Conservation (phyloP, 495 filamentous ascomycete species). For the Patellaria atrata region DNA sequence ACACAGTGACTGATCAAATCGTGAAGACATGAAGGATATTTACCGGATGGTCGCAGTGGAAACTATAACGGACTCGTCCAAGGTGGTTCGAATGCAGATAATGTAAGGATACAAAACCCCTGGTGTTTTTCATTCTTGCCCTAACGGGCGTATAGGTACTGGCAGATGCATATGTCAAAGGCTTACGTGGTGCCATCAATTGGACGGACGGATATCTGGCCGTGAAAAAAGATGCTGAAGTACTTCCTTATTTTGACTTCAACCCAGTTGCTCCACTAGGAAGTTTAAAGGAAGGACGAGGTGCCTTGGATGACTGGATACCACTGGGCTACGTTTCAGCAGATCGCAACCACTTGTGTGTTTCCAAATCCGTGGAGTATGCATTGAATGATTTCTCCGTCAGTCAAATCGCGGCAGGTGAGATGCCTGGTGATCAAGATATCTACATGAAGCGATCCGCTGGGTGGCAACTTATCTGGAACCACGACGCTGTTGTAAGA, state of each 20-base stretch:
- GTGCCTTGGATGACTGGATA: conserved; percentile 25
- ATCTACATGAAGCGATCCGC: conserved; percentile 22
- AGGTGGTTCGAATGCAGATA: conserved; percentile 28
- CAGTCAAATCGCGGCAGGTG: conserved; percentile 21
- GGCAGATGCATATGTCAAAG: conserved; percentile 29
- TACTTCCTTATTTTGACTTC: conserved; percentile 19
- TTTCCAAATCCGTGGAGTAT: conserved; percentile 26
- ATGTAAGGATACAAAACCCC: too few species aligned
- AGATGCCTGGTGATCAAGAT: conserved; percentile 17
- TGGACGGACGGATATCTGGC: conserved; percentile 27
- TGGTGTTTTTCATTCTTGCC: too few species aligned
- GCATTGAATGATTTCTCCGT: conserved; percentile 27
- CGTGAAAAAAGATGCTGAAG: conserved; percentile 25
- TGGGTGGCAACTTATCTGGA: conserved; percentile 25
- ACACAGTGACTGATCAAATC: conserved; percentile 24
- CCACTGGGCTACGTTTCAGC: conserved; percentile 22
- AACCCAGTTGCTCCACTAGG: conserved; percentile 21
- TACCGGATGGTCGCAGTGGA: conserved; percentile 24
- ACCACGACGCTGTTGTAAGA: conserved; percentile 12
- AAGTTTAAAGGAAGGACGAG: conserved; percentile 23
- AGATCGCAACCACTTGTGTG: conserved; percentile 16
- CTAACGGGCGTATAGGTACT: too few species aligned
- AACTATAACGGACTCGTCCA: conserved; percentile 28
- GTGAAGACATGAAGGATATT: conserved; percentile 23
- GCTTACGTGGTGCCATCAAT: conserved; percentile 21